Evolutionary conservation across 129 eudicot species (phyloP).

Genomic region (Deinandra increscens): DNA sequence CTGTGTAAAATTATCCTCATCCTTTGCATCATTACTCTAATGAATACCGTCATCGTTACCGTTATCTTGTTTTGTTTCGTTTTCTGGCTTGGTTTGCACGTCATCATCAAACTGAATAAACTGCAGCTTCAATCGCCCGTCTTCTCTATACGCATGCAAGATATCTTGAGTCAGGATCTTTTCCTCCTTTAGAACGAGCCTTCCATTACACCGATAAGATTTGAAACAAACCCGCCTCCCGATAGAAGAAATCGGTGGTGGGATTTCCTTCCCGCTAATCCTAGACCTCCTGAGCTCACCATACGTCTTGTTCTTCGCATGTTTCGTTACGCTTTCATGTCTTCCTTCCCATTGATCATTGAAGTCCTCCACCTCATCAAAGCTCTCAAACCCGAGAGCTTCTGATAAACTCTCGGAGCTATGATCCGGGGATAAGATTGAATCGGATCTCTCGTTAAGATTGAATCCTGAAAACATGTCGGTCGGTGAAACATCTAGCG

Average conservation of each 20-base stretch:
- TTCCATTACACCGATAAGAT: conserved; percentile 62
- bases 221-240: conserved; percentile 69
- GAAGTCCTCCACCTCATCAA: conserved; percentile 44
- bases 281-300: conserved; percentile 36
- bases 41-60: conserved; percentile 3
- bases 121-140: conserved; percentile 71
- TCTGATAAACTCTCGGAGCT: conserved; percentile 64
- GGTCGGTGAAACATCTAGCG: conserved; percentile 18
- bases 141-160: conserved; percentile 67
- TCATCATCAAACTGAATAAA: conserved; percentile 67
- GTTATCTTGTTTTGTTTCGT: conserved; percentile 21
- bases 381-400: conserved; percentile 78
- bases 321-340: conserved; percentile 7
- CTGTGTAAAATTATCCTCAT: too few relatives aligned
- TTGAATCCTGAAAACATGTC: conserved; percentile 47
- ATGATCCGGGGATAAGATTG: conserved; percentile 27
- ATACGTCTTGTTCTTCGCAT: conserved; percentile 10
- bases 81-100: conserved; percentile 30
- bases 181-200: conserved; percentile 70
- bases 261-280: conserved; percentile 44
- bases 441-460: conserved; percentile 36
- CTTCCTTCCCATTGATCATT: conserved; percentile 28
- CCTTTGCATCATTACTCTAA: conserved; percentile 5
- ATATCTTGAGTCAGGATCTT: conserved; percentile 61
- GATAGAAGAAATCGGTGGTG: conserved; percentile 85